Percentiles rank a stretch among this genome's conserved stretches.
Conservation (phyloP, 2,329 filamentous ascomycete species). For the Aspergillus vadensis region DNA sequence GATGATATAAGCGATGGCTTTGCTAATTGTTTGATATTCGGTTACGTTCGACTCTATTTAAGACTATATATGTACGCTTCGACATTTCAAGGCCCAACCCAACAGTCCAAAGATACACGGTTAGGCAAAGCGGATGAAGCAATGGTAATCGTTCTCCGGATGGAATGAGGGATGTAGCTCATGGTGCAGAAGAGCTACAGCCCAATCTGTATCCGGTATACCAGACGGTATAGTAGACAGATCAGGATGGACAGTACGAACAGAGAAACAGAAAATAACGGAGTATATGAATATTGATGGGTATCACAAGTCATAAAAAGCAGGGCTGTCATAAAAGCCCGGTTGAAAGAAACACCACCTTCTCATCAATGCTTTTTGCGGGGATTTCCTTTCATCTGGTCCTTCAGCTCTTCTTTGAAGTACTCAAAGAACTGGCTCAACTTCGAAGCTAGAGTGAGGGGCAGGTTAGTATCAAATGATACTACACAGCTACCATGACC, state of each 20-base stretch:
- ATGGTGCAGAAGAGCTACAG: conserved; percentile 21
- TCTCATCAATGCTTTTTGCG: conserved; percentile 12
- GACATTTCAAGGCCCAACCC: conserved; percentile 20
- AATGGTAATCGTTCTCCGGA: conserved; percentile 25
- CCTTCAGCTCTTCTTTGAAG: conserved; percentile 48
- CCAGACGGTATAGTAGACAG: not conserved
- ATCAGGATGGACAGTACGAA: not conserved
- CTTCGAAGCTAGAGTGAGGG: conserved; percentile 24
- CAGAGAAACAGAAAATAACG: not conserved
- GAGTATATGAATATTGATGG: conserved; percentile 10
- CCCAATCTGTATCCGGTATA: conserved; percentile 28
- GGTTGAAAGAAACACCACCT: not conserved
- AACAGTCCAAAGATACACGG: conserved; percentile 11
- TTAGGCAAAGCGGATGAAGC: conserved; percentile 25
- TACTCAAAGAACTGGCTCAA: conserved; percentile 38
- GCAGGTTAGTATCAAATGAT: conserved; percentile 4
- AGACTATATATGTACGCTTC: conserved; percentile 20
- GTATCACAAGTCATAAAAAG: conserved; percentile 21
- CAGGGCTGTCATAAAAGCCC: not conserved
- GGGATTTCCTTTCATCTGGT: conserved; percentile 43
- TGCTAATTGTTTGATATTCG: not conserved
- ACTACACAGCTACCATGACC: conserved; percentile 1
- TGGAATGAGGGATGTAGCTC: conserved; percentile 27
- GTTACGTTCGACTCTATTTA: not conserved
- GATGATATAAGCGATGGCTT: no score